Evolutionary conservation across 2,329 filamentous ascomycete genomes (phyloP), one percentile per base, ranked within the genome.

Genomic region (Cordyceps javanica): DNA sequence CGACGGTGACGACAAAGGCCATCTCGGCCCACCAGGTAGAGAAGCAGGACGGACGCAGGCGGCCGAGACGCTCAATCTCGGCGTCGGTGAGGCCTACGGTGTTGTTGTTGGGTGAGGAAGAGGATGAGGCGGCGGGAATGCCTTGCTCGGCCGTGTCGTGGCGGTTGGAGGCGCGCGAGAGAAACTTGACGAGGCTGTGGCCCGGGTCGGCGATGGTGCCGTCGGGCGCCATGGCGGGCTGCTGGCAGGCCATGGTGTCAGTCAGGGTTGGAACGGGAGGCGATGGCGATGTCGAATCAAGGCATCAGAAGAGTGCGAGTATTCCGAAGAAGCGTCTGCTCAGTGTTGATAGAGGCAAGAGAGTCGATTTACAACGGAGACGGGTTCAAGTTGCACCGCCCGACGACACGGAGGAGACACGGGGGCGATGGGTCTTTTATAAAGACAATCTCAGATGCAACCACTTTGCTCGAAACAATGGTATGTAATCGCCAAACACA

Each of bases 1-100:
- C 71, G 21, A 88, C 75, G 0, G 82, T 82, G 62, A 82, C 80
- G 65, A 84, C 79, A 65, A 89, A 89, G 23, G 79, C 77, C 5
- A 83, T 60, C 65, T 89, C 87, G n/a, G 79, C 70, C 70, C 77
- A 76, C 49, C 72, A 66, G 2, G 75, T 77, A 10, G 69, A 67
- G 66, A 89, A 86, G 39, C 73, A 72, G 5, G 76, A 72, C 2
- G 86, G 87, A 4, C 86, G 76, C 64, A 85, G 76, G 56, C 85
- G 78, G 48, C 86, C 86, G 1, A 89, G 74, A 16, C 77, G 75
- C 64, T 89, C 82, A 48, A 89, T 72, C 54, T 76, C 74, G 19
- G 65, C 62, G 19, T 66, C 64, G 48, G 65, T 59, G 2, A 59
- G 59, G n/a, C 41, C 30, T n/a, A 14, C 44, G 55, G 26, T 51